Evolutionary conservation across 768 basidiomycete genomes (phyloP).

Genomic region (Amanita brunnescens): DNA sequence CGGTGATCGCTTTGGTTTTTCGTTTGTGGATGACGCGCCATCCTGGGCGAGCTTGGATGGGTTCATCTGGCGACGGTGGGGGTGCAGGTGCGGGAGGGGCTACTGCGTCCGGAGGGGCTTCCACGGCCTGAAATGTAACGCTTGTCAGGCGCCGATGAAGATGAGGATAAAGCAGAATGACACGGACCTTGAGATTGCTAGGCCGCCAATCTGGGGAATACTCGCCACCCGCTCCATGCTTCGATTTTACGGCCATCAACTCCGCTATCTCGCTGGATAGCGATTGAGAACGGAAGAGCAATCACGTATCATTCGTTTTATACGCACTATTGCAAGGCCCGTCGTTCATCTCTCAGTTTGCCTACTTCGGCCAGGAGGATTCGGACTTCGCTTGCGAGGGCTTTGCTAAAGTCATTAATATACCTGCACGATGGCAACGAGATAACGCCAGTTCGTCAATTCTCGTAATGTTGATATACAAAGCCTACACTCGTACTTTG

Average conservation of each 20-base stretch:
- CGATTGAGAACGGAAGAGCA: neutral
- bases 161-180: constrained; percentile 2
- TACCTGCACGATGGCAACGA: constrained; percentile 29
- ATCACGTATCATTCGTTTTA: constrained; percentile 1
- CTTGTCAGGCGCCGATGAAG: neutral
- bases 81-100: constrained; percentile 30
- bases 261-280: constrained; percentile 68
- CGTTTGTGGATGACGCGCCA: constrained; percentile 71
- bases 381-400: constrained; percentile 71
- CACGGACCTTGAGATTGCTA: constrained; percentile 25
- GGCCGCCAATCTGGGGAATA: constrained; percentile 70
- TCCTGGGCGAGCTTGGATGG: constrained; percentile 51
- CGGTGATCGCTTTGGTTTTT: constrained; percentile 36
- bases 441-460: constrained; percentile 1
- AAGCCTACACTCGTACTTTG: constrained; percentile 9
- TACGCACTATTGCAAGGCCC: constrained; percentile 71
- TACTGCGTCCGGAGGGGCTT: constrained; percentile 23
- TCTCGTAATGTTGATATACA: neutral
- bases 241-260: constrained; percentile 74
- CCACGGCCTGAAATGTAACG: constrained; percentile 22
- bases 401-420: constrained; percentile 78
- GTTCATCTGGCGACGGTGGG: constrained; percentile 41
- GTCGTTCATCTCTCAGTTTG: constrained; percentile 67
- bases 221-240: constrained; percentile 74
- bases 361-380: constrained; percentile 75